These are phyloP conservation scores for Cucurbita ficifolia DNA, from an alignment of 306 rosid genomes.

Conservation along the genomic window DNA sequence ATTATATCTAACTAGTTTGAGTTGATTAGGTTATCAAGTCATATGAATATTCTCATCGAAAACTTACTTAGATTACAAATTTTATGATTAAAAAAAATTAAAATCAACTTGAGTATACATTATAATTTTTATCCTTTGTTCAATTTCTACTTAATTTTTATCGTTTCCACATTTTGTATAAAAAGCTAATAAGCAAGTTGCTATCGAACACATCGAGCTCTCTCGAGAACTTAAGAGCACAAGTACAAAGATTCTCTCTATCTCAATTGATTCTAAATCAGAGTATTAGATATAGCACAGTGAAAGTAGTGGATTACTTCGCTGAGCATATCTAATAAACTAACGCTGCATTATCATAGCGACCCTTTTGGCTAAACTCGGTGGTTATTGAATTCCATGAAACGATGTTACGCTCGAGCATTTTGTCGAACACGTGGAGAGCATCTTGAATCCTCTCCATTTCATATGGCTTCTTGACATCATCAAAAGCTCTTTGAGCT, in stretches of 20 bases:
- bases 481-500: constrained; percentile 42
- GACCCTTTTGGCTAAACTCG: constrained; percentile 76
- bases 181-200: constrained; percentile 56
- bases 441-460: constrained; percentile 48
- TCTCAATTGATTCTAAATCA: constrained; percentile 58
- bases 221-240: constrained; percentile 66
- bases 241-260: constrained; percentile 73
- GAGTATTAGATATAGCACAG: constrained; percentile 59
- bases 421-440: constrained; percentile 30
- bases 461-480: constrained; percentile 46
- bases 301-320: constrained; percentile 77
- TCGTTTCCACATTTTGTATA: constrained; percentile 82
- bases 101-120: too few species aligned
- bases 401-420: constrained; percentile 52
- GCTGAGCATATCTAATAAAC: constrained; percentile 50
- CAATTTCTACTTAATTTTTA: too few species aligned
- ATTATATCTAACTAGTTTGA: too few species aligned
- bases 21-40: too few species aligned
- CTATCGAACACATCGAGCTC: constrained; percentile 46
- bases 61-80: too few species aligned
- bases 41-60: too few species aligned
- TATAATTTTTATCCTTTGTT: too few species aligned
- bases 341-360: constrained; percentile 64
- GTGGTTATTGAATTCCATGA: constrained; percentile 85
- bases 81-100: too few species aligned